These are phyloP conservation scores for Cyclocybe aegerita DNA, from an alignment of 768 basidiomycete species.

Conservation along the genomic window DNA sequence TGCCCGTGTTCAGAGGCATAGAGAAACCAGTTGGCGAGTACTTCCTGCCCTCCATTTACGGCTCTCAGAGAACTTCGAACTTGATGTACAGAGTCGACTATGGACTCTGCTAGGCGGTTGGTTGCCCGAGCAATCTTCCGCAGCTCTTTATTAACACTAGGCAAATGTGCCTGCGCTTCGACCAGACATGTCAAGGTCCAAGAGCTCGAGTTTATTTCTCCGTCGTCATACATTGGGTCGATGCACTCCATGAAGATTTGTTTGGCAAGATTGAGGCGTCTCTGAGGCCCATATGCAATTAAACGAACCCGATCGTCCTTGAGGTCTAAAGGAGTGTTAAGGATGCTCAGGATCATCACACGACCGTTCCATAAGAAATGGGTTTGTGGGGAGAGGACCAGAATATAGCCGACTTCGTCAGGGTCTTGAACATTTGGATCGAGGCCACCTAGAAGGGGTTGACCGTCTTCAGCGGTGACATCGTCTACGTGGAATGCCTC, in stretches of 20 bases:
- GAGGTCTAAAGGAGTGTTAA: conserved; percentile 76
- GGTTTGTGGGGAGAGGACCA: conserved; percentile 81
- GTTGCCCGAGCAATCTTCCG: conserved; percentile 89
- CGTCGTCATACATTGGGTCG: conserved; percentile 61
- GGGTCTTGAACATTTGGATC: conserved; percentile 49
- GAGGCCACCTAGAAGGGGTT: conserved; percentile 33
- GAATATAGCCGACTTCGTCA: conserved; percentile 71
- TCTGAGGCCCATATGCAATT: conserved; percentile 85
- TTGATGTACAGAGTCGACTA: conserved; percentile 88
- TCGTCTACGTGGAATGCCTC: conserved; percentile 85
- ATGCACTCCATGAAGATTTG: conserved; percentile 72
- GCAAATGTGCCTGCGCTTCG: conserved; percentile 89
- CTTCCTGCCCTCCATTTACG: conserved; percentile 71
- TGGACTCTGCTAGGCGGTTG: conserved; percentile 87
- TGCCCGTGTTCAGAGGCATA: conserved; percentile 97
- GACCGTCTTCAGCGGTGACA: conserved; percentile 53
- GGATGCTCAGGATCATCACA: conserved; percentile 75
- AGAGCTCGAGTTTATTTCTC: conserved; percentile 43
- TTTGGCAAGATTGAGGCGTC: conserved; percentile 74
- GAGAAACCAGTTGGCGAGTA: conserved; percentile 90
- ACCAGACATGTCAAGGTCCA: conserved; percentile 52
- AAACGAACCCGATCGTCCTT: conserved; percentile 90
- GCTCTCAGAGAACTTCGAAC: conserved; percentile 69
- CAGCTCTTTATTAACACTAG: conserved; percentile 84
- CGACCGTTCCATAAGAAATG: conserved; percentile 92